Base-by-base conservation (phyloP, 2,329 filamentous ascomycete species). In the Epichloe brachyelytri region DNA sequence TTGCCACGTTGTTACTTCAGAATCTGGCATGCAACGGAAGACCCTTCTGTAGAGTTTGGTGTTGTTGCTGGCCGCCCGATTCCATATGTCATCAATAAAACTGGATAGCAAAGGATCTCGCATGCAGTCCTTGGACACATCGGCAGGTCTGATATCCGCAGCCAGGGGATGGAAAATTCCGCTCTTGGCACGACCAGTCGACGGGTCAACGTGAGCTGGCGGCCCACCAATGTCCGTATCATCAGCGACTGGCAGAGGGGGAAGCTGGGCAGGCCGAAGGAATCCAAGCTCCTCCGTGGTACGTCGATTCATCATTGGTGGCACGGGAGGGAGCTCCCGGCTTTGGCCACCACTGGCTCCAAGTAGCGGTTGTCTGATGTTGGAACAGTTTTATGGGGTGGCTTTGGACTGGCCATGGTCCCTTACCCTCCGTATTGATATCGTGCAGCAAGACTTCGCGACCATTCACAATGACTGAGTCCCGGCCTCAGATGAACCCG, bases 21-120 rank as follows among this genome's bases (percentile, higher is more conserved):
- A 96, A 65, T 98, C 93, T 1, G 93, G 93, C 86, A 95, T 94
- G 67, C 90, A 96, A 45, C 90, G 83, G 72, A 98, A 98, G 8
- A 98, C 91, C 54, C 86, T 82, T 34, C 93, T 85, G 70, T 87
- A 98, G 46, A 98, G 78, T 63, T 89, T 91, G 3, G 93, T 98
- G 65, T 98, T 98, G 71, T 97, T 97, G 56, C 86, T 82, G 1
- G 93, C 93, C 49, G 89, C 82, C 17, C 82, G 77, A 57, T 85
- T 83, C 94, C 94, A 98, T 2, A 88, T 82, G 55, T 95, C 86
- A 44, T 93, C 80, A 63, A 88, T 86, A 68, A 98, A 98, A 1
- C 77, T 72, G 50, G 88, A 78, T 52, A 84, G 83, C 40, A 98
- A 70, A 0, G 94, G 93, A 66, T 98, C 93, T 15, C 77, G 79